phyloP scores from a whole-genome alignment of 495 filamentous ascomycete genomes.

The Clohesyomyces aquaticus region DNA sequence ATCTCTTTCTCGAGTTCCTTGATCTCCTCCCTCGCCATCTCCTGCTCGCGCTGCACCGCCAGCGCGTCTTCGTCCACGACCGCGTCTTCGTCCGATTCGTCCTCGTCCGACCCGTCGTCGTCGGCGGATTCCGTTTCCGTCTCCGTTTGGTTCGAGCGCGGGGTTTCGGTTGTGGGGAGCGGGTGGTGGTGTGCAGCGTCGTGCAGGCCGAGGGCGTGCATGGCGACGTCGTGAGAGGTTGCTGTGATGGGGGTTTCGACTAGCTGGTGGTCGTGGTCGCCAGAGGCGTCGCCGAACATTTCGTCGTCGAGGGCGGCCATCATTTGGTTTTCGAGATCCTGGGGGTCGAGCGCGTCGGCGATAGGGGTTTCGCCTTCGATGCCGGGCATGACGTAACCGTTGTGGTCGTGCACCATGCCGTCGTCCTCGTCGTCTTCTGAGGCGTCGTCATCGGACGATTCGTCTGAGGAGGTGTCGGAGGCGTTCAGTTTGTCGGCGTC shows the following conservation, averaged over 20 bases:
- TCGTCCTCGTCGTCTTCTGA: constrained; percentile 48
- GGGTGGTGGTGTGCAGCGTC: too few relatives aligned
- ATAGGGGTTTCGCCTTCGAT: constrained; percentile 38
- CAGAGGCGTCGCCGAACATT: constrained; percentile 42
- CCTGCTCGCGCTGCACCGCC: constrained; percentile 52
- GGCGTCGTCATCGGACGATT: constrained; percentile 61
- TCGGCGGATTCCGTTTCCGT: constrained; percentile 35
- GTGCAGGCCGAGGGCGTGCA: constrained; percentile 29
- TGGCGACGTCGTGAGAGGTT: constrained; percentile 41
- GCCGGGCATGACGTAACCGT: too few relatives aligned
- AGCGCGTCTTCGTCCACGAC: constrained; percentile 54
- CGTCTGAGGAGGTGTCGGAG: too few relatives aligned
- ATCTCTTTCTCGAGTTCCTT: constrained; percentile 52
- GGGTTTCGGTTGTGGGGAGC: constrained; percentile 18
- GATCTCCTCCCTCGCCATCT: constrained; percentile 59
- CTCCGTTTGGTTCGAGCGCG: constrained; percentile 28
- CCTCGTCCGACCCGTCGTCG: constrained; percentile 54
- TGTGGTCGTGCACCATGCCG: background rate
- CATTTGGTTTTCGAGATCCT: constrained; percentile 41
- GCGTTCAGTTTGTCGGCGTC: constrained; percentile 60
- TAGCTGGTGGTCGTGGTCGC: too few relatives aligned
- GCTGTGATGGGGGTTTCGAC: constrained; percentile 41
- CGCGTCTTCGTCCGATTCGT: constrained; percentile 56
- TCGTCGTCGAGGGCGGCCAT: constrained; percentile 55
- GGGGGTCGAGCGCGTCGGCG: constrained; percentile 33